Evolutionary conservation across 352 stramenopile species (phyloP).

Genomic region (Aphanomyces euteiches): DNA sequence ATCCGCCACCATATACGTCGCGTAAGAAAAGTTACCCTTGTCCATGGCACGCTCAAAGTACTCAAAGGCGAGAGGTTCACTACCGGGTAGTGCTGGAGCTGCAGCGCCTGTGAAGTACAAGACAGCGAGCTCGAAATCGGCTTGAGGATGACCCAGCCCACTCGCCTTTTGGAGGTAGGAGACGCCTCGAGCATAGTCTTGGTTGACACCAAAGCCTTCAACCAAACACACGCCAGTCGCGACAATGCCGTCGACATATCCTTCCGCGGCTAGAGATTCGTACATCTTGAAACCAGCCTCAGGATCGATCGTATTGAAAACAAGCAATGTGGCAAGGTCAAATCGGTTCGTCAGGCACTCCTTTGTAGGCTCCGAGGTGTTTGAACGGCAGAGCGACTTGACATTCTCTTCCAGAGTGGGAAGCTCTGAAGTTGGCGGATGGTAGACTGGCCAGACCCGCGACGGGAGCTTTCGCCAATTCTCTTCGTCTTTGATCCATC

Average conservation of each 20-base stretch:
- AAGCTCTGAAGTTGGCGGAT: background rate
- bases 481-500: slow-evolving; percentile 27
- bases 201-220: slow-evolving; percentile 24
- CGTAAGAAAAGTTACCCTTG: slow-evolving; percentile 21
- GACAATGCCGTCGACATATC: slow-evolving; percentile 16
- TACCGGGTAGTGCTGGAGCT: background rate
- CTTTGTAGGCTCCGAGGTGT: background rate
- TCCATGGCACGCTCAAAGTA: slow-evolving; percentile 21
- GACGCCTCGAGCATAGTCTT: slow-evolving; percentile 20
- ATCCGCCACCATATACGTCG: slow-evolving; percentile 24
- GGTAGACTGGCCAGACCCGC: slow-evolving; percentile 16
- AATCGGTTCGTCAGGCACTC: background rate
- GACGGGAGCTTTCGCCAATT: slow-evolving; percentile 21
- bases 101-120: slow-evolving; percentile 22
- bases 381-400: background rate
- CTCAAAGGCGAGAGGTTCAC: slow-evolving; percentile 4
- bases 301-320: slow-evolving; percentile 24
- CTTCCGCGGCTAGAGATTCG: slow-evolving; percentile 3
- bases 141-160: slow-evolving; percentile 10
- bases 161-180: slow-evolving; percentile 6
- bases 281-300: slow-evolving; percentile 18
- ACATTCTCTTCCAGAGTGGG: background rate
- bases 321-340: slow-evolving; percentile 16
- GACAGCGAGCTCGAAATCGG: slow-evolving; percentile 18
- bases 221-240: slow-evolving; percentile 20